Percentiles rank a stretch among this genome's conserved stretches.
Conservation (phyloP, 768 basidiomycete species). For the Mycena amicta region DNA sequence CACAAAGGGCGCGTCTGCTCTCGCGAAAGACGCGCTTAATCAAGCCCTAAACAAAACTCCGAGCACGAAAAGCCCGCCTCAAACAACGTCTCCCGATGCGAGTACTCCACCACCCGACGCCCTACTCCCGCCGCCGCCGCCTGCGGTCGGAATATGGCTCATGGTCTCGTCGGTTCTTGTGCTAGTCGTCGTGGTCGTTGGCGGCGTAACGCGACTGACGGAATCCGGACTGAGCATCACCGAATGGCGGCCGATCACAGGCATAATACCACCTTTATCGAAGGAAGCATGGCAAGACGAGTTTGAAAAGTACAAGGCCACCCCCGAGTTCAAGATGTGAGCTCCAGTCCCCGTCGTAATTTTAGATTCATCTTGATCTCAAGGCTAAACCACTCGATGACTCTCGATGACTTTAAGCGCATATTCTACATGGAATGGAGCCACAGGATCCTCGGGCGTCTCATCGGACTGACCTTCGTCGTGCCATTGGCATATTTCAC, state of each 20-base stretch:
- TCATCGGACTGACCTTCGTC: constrained; percentile 83
- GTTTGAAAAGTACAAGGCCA: constrained; percentile 91
- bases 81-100: constrained; percentile 2
- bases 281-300: constrained; percentile 80
- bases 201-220: constrained; percentile 94
- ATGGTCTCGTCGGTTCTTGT: constrained; percentile 83
- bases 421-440: constrained; percentile 99
- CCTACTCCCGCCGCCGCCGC: constrained; percentile 64
- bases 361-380: constrained; percentile 1
- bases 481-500: constrained; percentile 83
- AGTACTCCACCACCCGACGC: constrained; percentile 13
- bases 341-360: constrained; percentile 32
- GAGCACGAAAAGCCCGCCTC: constrained; percentile 15
- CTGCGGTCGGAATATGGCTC: constrained; percentile 82
- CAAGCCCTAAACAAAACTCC: neutral
- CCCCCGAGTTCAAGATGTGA: constrained; percentile 95
- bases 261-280: constrained; percentile 81
- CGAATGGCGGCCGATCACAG: constrained; percentile 94
- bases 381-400: constrained; percentile 89
- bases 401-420: constrained; percentile 87
- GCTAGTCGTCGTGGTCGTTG: constrained; percentile 91
- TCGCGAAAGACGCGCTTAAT: constrained; percentile 10
- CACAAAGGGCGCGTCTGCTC: constrained; percentile 13
- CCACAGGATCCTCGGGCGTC: constrained; percentile 89
- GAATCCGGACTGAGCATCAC: constrained; percentile 98